These are phyloP conservation scores for Trametes gibbosa DNA, from an alignment of 768 basidiomycete genomes.

Conservation along the genomic window DNA sequence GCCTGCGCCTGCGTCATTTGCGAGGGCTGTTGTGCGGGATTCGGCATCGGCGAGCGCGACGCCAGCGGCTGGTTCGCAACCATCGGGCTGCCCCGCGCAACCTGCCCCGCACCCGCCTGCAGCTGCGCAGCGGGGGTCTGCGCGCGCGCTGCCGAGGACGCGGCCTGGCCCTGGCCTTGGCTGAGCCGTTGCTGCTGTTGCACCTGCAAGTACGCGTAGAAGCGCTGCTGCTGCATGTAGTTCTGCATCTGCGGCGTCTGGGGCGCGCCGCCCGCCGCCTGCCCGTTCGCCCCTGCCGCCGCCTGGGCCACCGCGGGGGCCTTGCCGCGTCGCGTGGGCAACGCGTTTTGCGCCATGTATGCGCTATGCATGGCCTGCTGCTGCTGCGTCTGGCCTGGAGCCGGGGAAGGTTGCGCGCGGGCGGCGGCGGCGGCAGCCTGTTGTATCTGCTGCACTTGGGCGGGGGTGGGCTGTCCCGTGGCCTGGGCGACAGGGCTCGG, in stretches of 20 bases:
- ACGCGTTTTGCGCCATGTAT: not conserved
- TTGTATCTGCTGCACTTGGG: conserved; percentile 21
- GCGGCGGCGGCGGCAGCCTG: conserved; percentile 20
- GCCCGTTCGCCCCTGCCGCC: conserved; percentile 1
- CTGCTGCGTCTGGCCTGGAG: conserved; percentile 21
- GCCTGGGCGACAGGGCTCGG: not conserved
- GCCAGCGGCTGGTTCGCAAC: conserved; percentile 16
- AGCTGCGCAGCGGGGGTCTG: conserved; percentile 17
- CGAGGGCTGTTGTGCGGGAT: conserved; percentile 12
- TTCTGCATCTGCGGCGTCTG: not conserved
- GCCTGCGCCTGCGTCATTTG: conserved; percentile 22
- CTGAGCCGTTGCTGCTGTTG: not conserved
- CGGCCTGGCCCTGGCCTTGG: not conserved
- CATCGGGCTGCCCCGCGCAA: conserved; percentile 21
- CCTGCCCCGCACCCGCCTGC: conserved; percentile 14
- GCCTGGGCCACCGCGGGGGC: not conserved
- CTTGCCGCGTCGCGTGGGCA: not conserved
- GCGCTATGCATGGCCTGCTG: conserved; percentile 9
- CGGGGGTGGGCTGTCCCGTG: conserved; percentile 7
- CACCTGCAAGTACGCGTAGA: not conserved
- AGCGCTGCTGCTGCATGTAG: not conserved
- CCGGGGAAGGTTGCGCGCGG: conserved; percentile 23
- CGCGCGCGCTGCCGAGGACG: conserved; percentile 19
- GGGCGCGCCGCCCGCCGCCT: conserved; percentile 2
- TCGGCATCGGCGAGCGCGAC: conserved; percentile 25